These are phyloP conservation scores for Achaetomium macrosporum DNA, from an alignment of 2,329 filamentous ascomycete genomes.

Conservation along the genomic window DNA sequence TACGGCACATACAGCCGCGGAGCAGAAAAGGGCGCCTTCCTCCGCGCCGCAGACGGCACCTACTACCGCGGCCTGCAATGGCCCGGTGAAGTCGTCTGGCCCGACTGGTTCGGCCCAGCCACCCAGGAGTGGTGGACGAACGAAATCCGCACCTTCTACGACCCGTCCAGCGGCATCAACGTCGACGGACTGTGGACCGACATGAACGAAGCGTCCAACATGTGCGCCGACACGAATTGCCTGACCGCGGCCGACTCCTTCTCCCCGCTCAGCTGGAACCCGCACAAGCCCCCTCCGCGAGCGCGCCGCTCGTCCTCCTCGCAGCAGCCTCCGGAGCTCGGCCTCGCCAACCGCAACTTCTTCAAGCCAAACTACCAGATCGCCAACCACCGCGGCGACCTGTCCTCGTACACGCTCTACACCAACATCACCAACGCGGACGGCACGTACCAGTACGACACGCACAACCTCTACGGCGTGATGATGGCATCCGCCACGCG, in stretches of 20 bases:
- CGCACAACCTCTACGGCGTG: constrained; percentile 69
- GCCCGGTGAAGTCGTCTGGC: constrained; percentile 66
- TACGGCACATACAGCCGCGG: constrained; percentile 37
- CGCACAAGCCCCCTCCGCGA: constrained; percentile 23
- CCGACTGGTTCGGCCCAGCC: constrained; percentile 67
- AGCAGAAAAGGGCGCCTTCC: constrained; percentile 37
- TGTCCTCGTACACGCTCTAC: constrained; percentile 54
- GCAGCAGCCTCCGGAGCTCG: constrained; percentile 35
- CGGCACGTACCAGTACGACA: constrained; percentile 64
- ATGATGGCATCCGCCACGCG: constrained; percentile 68
- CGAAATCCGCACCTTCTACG: constrained; percentile 61
- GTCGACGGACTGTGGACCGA: constrained; percentile 76
- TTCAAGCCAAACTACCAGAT: constrained; percentile 60
- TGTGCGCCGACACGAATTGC: constrained; percentile 54
- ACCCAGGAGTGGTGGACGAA: constrained; percentile 62
- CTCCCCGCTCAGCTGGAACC: not conserved
- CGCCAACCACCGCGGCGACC: constrained; percentile 47
- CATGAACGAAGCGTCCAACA: constrained; percentile 47
- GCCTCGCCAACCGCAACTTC: constrained; percentile 57
- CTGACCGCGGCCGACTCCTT: not conserved
- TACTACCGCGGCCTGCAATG: constrained; percentile 62
- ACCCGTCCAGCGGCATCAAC: constrained; percentile 56
- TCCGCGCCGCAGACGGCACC: constrained; percentile 49
- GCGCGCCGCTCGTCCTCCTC: constrained; percentile 46
- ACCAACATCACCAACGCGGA: constrained; percentile 64